phyloP scores from a whole-genome alignment of 1,284 basidiomycete species.

The Apiotrichum montevideense region DNA sequence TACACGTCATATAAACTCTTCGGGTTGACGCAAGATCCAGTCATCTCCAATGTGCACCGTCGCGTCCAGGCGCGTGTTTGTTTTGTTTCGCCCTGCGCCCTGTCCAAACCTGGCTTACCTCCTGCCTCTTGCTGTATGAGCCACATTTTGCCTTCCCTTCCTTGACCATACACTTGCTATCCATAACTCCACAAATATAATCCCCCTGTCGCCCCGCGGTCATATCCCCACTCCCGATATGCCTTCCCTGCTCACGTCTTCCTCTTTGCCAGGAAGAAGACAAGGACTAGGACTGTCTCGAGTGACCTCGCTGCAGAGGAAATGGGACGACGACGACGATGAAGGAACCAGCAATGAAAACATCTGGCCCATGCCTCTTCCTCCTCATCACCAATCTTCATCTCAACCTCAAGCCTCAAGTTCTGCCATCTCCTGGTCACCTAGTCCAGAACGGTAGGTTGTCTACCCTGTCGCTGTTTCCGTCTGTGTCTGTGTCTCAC shows the following conservation, averaged over 20 bases:
- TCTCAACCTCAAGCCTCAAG: constrained; percentile 2
- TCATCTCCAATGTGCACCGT: too few relatives aligned
- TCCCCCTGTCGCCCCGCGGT: too few relatives aligned
- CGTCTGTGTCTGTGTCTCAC: not conserved
- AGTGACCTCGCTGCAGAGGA: constrained; percentile 38
- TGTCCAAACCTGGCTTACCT: too few relatives aligned
- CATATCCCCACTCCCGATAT: not conserved
- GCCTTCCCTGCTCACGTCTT: not conserved
- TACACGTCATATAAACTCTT: too few relatives aligned
- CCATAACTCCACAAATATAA: too few relatives aligned
- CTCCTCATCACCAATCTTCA: not conserved
- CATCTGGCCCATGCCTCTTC: not conserved
- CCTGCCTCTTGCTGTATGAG: too few relatives aligned
- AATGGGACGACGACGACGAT: constrained; percentile 33
- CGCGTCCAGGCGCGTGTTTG: not conserved
- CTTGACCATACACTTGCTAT: too few relatives aligned
- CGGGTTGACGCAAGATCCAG: too few relatives aligned
- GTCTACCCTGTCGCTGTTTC: too few relatives aligned
- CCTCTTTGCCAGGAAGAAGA: not conserved
- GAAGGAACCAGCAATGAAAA: not conserved
- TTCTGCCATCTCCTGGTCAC: constrained; percentile 22
- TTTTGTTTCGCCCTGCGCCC: not conserved
- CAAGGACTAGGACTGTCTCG: constrained; percentile 18
- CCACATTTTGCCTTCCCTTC: too few relatives aligned
- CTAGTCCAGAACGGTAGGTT: constrained; percentile 21